Evolutionary conservation across 441 rosid species (phyloP).

Genomic region (Raphanus hybrid): DNA sequence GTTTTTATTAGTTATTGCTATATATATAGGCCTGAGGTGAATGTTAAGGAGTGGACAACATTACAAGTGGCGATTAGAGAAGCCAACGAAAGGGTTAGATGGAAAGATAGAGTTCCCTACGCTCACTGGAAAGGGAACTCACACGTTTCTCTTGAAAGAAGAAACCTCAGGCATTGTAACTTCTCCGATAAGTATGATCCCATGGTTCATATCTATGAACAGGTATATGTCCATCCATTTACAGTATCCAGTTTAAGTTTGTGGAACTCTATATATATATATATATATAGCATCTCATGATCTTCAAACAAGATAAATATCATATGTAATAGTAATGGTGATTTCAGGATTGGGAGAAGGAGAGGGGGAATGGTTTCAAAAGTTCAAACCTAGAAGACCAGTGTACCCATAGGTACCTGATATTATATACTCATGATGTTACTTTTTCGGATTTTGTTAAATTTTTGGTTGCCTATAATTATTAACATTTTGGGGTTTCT

Average conservation of each 20-base stretch:
- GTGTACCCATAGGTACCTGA: conserved; percentile 56
- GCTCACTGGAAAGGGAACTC: conserved; percentile 72
- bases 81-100: conserved; percentile 47
- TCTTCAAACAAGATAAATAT: neutral
- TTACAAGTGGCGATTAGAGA: conserved; percentile 46
- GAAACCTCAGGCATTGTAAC: conserved; percentile 54
- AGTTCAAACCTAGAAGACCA: conserved; percentile 54
- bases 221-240: conserved; percentile 26
- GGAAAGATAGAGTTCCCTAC: conserved; percentile 62
- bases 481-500: neutral
- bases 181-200: conserved; percentile 46
- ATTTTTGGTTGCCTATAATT: neutral
- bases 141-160: conserved; percentile 41
- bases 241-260: neutral
- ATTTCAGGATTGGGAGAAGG: conserved; percentile 52
- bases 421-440: neutral
- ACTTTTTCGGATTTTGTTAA: neutral
- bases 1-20: neutral
- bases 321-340: neutral
- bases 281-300: too few species aligned
- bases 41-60: conserved; percentile 56
- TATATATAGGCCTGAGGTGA: conserved; percentile 50
- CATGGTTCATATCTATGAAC: conserved; percentile 47
- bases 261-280: neutral
- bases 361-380: conserved; percentile 38